Evolutionary conservation across 495 filamentous ascomycete genomes (phyloP), one percentile per base, ranked within the genome.

Genomic region (Penicillium macrosclerotiorum): DNA sequence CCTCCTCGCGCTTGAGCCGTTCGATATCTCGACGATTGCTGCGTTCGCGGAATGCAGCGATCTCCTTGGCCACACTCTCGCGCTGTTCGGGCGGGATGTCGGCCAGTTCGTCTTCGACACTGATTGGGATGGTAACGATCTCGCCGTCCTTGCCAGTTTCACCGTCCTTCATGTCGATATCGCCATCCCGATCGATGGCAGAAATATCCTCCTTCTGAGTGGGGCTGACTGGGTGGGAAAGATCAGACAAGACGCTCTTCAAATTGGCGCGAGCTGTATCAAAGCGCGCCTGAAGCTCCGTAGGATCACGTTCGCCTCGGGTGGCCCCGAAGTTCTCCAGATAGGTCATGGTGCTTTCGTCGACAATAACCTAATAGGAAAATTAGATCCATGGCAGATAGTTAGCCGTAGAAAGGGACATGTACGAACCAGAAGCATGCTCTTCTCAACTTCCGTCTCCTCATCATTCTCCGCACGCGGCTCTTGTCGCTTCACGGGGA

Each of bases 1-100:
- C 91, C 63, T 98, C 94, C 64, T 97, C 93, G 9, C 83, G 71
- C 56, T 80, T 79, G 36, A 96, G 63, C 4, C 94, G 86, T 65
- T 96, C 93, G 62, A 94, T 73, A 64, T 99, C 93, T 9, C 91
- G 76, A 31, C 83, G 77, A 44, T 83, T 93, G 54, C 90, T 95
- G 29, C 92, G 76, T 44, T 97, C 90, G 54, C 93, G 78, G 73
- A 99, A 99, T 8, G 90, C 87, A 6, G 88, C 80, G 51, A 99
- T 99, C 55, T 99, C 94, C 49, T 85, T 85, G 6, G 93, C 89
- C 18, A 99, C 92, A 6, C 85, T 95, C 57, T 92, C 93, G n/a
- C 93, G 84, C 90, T 92, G 92, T 57, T 96, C 93, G 8, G 88
- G 84, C 2, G 93, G 93, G 43, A 99, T 95, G 57, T 99, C 94